phyloP scores from a whole-genome alignment of 441 rosid genomes.

The Adansonia rubrostipa region DNA sequence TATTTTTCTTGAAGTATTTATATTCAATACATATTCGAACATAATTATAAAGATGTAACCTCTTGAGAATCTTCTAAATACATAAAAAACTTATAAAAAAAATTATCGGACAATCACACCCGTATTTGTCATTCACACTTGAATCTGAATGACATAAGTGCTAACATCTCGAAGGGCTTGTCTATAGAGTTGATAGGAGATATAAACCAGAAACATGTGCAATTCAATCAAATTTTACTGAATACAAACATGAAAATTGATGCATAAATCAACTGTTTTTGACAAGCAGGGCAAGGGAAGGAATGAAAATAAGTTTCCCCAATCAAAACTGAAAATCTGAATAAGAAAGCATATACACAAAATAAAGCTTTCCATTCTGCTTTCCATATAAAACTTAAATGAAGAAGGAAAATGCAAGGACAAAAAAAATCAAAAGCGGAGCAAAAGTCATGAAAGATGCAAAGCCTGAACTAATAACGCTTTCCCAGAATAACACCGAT shows the following conservation, averaged over 20 bases:
- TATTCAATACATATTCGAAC: no score
- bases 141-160: no score
- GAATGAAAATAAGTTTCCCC: slow-evolving; percentile 43
- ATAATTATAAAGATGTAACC: no score
- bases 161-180: no score
- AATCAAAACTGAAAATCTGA: slow-evolving; percentile 30
- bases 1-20: no score
- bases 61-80: no score
- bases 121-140: no score
- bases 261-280: slow-evolving; percentile 22
- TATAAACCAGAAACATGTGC: neutral
- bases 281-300: slow-evolving; percentile 41
- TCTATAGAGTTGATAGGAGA: neutral
- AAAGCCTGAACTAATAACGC: slow-evolving; percentile 57
- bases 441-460: slow-evolving; percentile 22
- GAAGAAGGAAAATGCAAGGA: slow-evolving; percentile 17
- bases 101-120: no score
- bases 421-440: slow-evolving; percentile 8
- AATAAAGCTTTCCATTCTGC: slow-evolving; percentile 32
- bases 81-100: no score
- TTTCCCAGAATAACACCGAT: slow-evolving; percentile 81
- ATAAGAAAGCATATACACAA: slow-evolving; percentile 28
- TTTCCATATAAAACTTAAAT: slow-evolving; percentile 29
- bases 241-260: slow-evolving; percentile 19
- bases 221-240: slow-evolving; percentile 10